phyloP scores from a whole-genome alignment of 2,329 filamentous ascomycete species.

The Aspergillus sp. region DNA sequence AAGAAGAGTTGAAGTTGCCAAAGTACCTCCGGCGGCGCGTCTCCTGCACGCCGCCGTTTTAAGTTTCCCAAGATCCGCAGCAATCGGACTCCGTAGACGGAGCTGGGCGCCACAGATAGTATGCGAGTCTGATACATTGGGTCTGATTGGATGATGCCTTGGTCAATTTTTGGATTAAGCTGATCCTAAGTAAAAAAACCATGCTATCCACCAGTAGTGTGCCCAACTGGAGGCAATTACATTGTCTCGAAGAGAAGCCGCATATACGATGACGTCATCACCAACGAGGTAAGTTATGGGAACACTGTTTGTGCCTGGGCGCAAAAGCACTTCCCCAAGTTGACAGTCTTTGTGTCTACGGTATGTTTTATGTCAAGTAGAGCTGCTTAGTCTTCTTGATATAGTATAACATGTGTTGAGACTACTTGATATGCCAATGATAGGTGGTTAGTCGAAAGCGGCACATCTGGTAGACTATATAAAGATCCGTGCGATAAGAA shows the following conservation, averaged over 20 bases:
- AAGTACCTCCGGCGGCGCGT: background rate
- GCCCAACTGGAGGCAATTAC: background rate
- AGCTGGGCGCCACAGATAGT: background rate
- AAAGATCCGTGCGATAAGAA: background rate
- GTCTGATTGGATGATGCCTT: background rate
- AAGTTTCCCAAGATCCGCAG: background rate
- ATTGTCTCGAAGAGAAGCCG: background rate
- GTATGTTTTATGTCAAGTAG: no score
- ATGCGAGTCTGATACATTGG: constrained; percentile 2
- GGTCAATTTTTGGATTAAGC: background rate
- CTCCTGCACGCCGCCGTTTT: background rate
- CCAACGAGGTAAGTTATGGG: no score
- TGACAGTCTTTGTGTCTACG: no score
- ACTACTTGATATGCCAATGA: background rate
- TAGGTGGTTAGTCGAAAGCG: background rate
- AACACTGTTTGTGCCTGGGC: no score
- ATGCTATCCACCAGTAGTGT: background rate
- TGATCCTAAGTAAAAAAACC: background rate
- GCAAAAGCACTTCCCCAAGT: no score
- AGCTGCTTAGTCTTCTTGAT: no score
- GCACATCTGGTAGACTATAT: background rate
- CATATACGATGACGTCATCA: background rate
- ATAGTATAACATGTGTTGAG: no score
- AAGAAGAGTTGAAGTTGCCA: background rate
- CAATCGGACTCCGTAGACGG: background rate